Conservation (phyloP, 2,329 filamentous ascomycete species). For the Massarina eburnea region DNA sequence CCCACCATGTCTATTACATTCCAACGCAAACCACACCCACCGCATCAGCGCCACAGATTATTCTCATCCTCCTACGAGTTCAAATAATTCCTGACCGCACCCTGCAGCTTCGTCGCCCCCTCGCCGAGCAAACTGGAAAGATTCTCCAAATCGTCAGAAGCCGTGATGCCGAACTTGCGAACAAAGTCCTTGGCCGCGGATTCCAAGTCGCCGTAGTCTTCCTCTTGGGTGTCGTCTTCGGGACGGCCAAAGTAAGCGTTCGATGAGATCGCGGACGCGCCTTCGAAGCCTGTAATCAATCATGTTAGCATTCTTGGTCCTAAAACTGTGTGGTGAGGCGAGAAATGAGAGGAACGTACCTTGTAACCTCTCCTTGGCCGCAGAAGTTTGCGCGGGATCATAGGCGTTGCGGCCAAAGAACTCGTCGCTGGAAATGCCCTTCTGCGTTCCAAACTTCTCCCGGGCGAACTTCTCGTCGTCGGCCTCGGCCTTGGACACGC, state of each 20-base stretch:
- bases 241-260: conserved; percentile 97
- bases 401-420: conserved; percentile 92
- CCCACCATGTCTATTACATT: no score
- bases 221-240: conserved; percentile 71
- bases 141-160: conserved; percentile 94
- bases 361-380: conserved; percentile 84
- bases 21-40: no score
- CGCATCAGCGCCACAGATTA: not conserved
- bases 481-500: conserved; percentile 69
- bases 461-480: conserved; percentile 81
- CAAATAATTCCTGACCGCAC: conserved; percentile 43
- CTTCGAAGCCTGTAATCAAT: conserved; percentile 75
- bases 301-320: conserved; percentile 6
- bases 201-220: conserved; percentile 88
- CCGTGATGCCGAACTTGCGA: conserved; percentile 90
- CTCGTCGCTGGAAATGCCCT: conserved; percentile 96
- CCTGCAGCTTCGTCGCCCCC: conserved; percentile 81
- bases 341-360: conserved; percentile 24
- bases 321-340: no score
- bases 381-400: conserved; percentile 76
- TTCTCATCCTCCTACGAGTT: conserved; percentile 37
- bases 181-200: conserved; percentile 95
- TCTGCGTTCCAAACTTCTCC: conserved; percentile 86
- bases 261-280: conserved; percentile 86
- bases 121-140: conserved; percentile 80